Evolutionary conservation across 2,329 filamentous ascomycete species (phyloP), one percentile per base, ranked within the genome.

Genomic region (Apiospora marii): DNA sequence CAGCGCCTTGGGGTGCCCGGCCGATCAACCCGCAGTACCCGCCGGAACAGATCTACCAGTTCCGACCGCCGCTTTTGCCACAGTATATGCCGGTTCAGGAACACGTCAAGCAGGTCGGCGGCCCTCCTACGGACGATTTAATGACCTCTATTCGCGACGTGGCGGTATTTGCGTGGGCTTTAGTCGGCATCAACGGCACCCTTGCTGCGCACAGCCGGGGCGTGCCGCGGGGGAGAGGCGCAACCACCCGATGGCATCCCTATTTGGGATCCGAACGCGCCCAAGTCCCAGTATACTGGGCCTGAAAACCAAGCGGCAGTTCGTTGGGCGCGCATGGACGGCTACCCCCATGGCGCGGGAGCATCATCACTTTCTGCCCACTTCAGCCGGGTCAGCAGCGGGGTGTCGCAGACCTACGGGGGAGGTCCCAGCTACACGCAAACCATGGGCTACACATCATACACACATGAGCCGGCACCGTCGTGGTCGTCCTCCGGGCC

Each of bases 131-230:
- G 67, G 87, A 90, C 37, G 88, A 91, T 71, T 90, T 96, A 77
- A 94, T 96, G 92, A 87, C 88, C 71, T 92, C 92, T 3, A 97
- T 97, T 75, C 91, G 93, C 72, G 94, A 96, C 71, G 92, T 95
- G 68, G 94, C 93, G 1, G 92, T 96, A n/a, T 96, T 97, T 80
- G 94, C 94, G 13, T 97, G 94, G 94, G 92, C 92, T 1, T 83
- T 96, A 14, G 90, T 91, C 34, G 93, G 93, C 30, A 95, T 95
- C 84, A 96, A 96, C 80, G 92, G 92, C 19, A 92, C 90, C 53
- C 83, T 96, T 71, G 90, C 91, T 22, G 86, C 89, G 3, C 92
- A 92, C 77, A 86, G 89, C 67, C 86, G 85, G 5, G 92, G 93
- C 3, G 85, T 84, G 41, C 91, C 93, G 0, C 83, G 82, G 27